Evolutionary conservation across 441 rosid species (phyloP).

Genomic region (Erodium texanum): DNA sequence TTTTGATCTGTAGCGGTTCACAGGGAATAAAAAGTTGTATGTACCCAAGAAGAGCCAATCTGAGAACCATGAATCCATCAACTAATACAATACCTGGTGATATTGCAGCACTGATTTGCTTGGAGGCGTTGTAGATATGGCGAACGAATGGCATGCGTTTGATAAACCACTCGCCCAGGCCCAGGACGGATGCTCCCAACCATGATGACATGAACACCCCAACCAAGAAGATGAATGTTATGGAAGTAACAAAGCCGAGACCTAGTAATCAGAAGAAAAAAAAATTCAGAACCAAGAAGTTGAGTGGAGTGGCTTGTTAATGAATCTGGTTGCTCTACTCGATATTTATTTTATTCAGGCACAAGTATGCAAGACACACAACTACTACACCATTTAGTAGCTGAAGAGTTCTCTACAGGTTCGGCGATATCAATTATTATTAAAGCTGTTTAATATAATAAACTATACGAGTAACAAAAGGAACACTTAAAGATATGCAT

Average conservation of each 20-base stretch:
- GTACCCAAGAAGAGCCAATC: not conserved
- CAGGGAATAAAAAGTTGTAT: conserved; percentile 12
- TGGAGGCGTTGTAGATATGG: conserved; percentile 90
- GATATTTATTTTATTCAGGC: not conserved
- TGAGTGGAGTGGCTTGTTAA: not conserved
- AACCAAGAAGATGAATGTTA: too few relatives aligned
- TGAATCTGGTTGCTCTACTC: not conserved
- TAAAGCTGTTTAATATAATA: not conserved
- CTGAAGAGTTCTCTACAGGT: not conserved
- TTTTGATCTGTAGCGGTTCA: conserved; percentile 61
- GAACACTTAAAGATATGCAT: too few relatives aligned
- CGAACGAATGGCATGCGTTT: conserved; percentile 96
- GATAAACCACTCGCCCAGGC: conserved; percentile 96
- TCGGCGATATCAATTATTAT: not conserved
- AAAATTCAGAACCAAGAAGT: conserved; percentile 17
- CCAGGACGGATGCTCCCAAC: conserved; percentile 92
- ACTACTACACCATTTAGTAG: not conserved
- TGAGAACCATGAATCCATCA: conserved; percentile 6
- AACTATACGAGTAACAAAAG: too few relatives aligned
- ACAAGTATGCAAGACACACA: not conserved
- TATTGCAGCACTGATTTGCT: conserved; percentile 96
- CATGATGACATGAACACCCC: conserved; percentile 98
- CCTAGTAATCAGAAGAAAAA: conserved; percentile 38
- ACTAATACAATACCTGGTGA: conserved; percentile 57
- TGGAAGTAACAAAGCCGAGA: conserved; percentile 86